Conservation (phyloP, 805 yeast species). For the Teunomyces panamensis region DNA sequence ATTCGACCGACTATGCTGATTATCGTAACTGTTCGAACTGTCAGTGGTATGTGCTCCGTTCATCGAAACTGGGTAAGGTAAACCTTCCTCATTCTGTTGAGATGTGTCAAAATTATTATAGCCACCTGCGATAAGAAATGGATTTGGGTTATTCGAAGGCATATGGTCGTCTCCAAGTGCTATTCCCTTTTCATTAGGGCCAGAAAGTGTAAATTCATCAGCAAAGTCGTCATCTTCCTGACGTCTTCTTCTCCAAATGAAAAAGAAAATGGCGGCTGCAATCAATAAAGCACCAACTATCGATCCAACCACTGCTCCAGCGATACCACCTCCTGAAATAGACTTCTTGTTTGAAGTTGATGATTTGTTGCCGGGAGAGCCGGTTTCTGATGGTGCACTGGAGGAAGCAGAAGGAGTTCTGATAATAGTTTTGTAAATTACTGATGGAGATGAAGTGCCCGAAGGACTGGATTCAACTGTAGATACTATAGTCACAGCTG, state of each 20-base stretch:
- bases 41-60: neutral
- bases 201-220: slow-evolving; percentile 32
- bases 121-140: slow-evolving; percentile 20
- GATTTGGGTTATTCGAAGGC: slow-evolving; percentile 17
- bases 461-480: slow-evolving; percentile 2
- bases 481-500: slow-evolving; percentile 10
- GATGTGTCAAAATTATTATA: slow-evolving; percentile 14
- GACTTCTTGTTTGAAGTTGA: slow-evolving; percentile 10
- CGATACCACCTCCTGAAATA: slow-evolving; percentile 40
- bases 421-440: slow-evolving; percentile 18
- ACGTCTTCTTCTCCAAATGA: slow-evolving; percentile 12
- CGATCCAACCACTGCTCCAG: slow-evolving; percentile 43
- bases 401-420: slow-evolving; percentile 14
- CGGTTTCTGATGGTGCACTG: slow-evolving; percentile 3
- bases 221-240: slow-evolving; percentile 22
- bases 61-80: slow-evolving; percentile 1
- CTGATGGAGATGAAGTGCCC: slow-evolving; percentile 13
- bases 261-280: slow-evolving; percentile 16
- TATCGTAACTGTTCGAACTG: slow-evolving; percentile 2
- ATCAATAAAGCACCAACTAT: slow-evolving; percentile 36
- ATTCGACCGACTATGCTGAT: slow-evolving; percentile 12
- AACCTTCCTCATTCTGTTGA: slow-evolving; percentile 3
- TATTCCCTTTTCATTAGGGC: slow-evolving; percentile 21
- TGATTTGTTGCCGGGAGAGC: slow-evolving; percentile 7
- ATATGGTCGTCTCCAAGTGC: slow-evolving; percentile 6